phyloP scores from a whole-genome alignment of 2,329 filamentous ascomycete genomes.

The Stenocarpella maydis region DNA sequence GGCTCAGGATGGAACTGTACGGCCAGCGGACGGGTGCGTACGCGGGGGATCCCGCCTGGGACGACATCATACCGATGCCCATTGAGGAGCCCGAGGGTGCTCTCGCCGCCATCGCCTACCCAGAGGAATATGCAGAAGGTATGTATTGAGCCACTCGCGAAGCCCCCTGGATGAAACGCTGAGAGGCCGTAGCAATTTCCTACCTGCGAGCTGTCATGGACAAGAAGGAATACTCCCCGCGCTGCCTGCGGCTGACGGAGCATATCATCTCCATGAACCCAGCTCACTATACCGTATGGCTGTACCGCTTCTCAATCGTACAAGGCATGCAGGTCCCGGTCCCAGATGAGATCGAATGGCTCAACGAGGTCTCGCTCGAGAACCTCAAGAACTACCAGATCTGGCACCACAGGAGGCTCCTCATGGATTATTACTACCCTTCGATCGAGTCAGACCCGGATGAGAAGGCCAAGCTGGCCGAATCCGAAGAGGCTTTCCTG shows the following conservation, averaged over 20 bases:
- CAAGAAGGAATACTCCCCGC: conserved; percentile 79
- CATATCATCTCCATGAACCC: conserved; percentile 93
- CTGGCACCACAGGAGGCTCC: conserved; percentile 79
- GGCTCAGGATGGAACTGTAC: conserved; percentile 60
- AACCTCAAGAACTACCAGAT: conserved; percentile 99
- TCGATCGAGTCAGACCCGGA: conserved; percentile 67
- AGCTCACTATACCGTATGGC: conserved; percentile 98
- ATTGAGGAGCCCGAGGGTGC: conserved; percentile 85
- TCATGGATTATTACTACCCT: conserved; percentile 66
- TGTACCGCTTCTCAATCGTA: conserved; percentile 87
- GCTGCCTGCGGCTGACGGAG: conserved; percentile 83
- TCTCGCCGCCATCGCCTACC: conserved; percentile 92
- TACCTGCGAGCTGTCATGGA: conserved; percentile 97
- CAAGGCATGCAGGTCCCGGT: conserved; percentile 72
- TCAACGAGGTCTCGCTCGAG: conserved; percentile 81
- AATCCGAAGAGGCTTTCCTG: conserved; percentile 79
- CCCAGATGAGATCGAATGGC: conserved; percentile 80
- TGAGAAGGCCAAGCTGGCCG: conserved; percentile 64
- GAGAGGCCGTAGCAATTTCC: conserved; percentile 71
- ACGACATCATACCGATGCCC: conserved; percentile 83
- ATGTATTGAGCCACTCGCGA: conserved; percentile 25
- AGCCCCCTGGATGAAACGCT: conserved; percentile 33
- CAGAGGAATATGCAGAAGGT: conserved; percentile 86
- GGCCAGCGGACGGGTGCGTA: conserved; percentile 61
- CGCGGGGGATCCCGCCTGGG: conserved; percentile 78